These are phyloP conservation scores for Kwoniella mangroviensis DNA, from an alignment of 768 basidiomycete species.

Conservation along the genomic window DNA sequence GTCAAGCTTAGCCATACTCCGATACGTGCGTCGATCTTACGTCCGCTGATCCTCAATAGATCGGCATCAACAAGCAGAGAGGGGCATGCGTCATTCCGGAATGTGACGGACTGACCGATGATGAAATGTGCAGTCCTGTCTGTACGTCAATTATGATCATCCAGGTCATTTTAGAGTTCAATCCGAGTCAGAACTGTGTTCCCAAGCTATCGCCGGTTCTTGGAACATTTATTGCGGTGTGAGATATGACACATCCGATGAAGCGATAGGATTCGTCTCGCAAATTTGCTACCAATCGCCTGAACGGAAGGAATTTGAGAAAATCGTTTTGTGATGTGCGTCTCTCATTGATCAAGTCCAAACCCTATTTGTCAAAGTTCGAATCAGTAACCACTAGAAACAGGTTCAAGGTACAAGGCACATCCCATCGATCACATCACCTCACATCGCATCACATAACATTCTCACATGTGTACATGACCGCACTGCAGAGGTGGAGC, in stretches of 20 bases:
- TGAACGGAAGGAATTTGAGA: background rate
- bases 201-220: too few species aligned
- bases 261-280: background rate
- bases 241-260: background rate
- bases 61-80: background rate
- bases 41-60: background rate
- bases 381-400: slow-evolving; percentile 12
- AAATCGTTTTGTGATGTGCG: too few species aligned
- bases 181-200: background rate
- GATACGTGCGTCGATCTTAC: background rate
- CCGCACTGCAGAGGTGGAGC: background rate
- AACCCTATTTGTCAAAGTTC: slow-evolving; percentile 8
- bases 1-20: too few species aligned
- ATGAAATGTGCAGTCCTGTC: too few species aligned
- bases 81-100: background rate
- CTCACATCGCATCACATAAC: slow-evolving; percentile 1
- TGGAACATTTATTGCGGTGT: background rate
- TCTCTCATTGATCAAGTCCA: background rate
- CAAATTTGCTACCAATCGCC: background rate
- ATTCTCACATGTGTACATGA: background rate
- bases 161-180: background rate
- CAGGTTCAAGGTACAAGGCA: slow-evolving; percentile 15
- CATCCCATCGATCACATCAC: background rate
- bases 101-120: background rate
- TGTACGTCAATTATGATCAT: too few species aligned